Base-by-base conservation (phyloP, 257 asterid species). In the Galeopsis tetrahit region DNA sequence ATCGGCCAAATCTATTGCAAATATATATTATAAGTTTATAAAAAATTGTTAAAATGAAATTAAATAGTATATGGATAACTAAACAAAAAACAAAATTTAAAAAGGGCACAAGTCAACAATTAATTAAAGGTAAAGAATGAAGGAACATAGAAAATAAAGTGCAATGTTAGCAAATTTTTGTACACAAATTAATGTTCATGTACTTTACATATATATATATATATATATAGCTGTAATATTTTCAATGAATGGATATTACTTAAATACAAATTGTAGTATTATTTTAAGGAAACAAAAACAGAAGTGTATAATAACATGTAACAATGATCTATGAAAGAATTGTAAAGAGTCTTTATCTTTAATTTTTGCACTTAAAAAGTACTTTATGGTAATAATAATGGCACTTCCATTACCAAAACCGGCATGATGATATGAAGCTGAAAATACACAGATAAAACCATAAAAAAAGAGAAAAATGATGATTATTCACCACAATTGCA, bases 401-500 rank as follows among this genome's bases (percentile, higher is more conserved):
- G 60, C 49, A 78, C 69, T 73, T 78, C 78, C 82, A 73, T 73
- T 78, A 78, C 79, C 73, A 68, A 78, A 78, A 73, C 66, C 49
- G 21, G 58, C 63, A 78, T 73, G 68, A 73, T 73, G 72, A 73
- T 60, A 67, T 44, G 71, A 31, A 68, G 42, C 33, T 70, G 40
- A 17, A 64, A 31, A 70, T 66, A 55, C 17, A 52, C 32, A 63
- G 49, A 28, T 52, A 4, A 56, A 65, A 67, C 44, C n/a, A 49
- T n/a, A 21, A 3, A 8, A 5, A 61, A 36, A 14, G 59, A 6
- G 5, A 48, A 59, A 21, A 21, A 49, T 36, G 58, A 40, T 39
- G 62, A 21, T 74, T 17, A 68, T 62, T 63, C 65, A 39, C 65
- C 78, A 73, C 42, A 73, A 39, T 31, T 78, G 78, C 81, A 80